Percentiles rank a stretch among this genome's conserved stretches.
Conservation (phyloP, 2,329 filamentous ascomycete species). For the Fusarium setosum region DNA sequence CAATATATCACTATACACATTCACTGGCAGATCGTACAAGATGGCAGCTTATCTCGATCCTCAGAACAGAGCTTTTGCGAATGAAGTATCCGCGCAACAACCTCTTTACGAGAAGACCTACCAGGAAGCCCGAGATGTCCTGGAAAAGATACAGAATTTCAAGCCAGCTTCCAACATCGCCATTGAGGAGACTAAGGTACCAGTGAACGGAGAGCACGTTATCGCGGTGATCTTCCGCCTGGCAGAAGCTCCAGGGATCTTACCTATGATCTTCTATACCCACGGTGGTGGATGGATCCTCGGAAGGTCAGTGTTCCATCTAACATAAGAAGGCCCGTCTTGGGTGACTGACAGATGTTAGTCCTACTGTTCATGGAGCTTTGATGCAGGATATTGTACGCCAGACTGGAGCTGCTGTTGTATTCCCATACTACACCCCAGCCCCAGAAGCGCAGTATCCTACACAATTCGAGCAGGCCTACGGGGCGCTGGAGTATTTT, state of each 20-base stretch:
- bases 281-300: conserved; percentile 30
- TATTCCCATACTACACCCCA: conserved; percentile 26
- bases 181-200: not conserved
- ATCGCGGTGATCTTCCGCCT: conserved; percentile 9
- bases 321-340: too few relatives aligned
- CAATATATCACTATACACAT: too few relatives aligned
- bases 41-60: conserved; percentile 27
- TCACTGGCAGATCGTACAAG: too few relatives aligned
- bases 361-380: conserved; percentile 8
- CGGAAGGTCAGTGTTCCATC: conserved; percentile 10
- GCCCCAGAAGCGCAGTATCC: conserved; percentile 27
- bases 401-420: conserved; percentile 22
- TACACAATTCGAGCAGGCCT: conserved; percentile 21
- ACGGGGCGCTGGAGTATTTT: conserved; percentile 16
- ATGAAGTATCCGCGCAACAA: conserved; percentile 3
- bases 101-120: conserved; percentile 25
- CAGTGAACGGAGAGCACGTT: conserved; percentile 9
- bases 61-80: conserved; percentile 12
- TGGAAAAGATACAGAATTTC: conserved; percentile 23
- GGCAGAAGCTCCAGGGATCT: not conserved
- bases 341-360: not conserved
- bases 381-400: conserved; percentile 26
- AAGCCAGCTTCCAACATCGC: conserved; percentile 5
- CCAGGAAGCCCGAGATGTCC: conserved; percentile 18
- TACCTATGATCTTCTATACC: conserved; percentile 30